These are phyloP conservation scores for Erythrobasidium hasegawianum DNA, from an alignment of 1,284 basidiomycete species.

Conservation along the genomic window DNA sequence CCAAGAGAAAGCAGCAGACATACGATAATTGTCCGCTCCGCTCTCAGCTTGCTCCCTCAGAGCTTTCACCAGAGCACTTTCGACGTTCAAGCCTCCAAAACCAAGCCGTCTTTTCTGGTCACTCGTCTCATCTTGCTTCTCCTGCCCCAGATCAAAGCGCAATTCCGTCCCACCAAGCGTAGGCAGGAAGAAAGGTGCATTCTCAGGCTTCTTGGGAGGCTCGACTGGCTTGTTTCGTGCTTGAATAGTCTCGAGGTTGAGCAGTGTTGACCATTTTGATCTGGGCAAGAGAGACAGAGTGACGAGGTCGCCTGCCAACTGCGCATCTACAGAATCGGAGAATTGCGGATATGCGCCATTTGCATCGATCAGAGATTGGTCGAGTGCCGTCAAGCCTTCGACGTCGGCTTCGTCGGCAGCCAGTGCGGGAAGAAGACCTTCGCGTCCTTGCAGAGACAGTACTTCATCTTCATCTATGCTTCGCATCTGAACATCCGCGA, in stretches of 20 bases:
- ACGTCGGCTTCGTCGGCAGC: conserved; percentile 66
- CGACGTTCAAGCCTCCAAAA: conserved; percentile 56
- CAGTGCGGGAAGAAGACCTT: conserved; percentile 72
- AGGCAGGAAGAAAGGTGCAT: conserved; percentile 95
- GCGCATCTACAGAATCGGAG: conserved; percentile 74
- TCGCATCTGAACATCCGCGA: conserved; percentile 75
- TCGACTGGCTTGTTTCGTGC: conserved; percentile 96
- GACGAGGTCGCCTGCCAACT: conserved; percentile 77
- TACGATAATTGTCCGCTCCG: conserved; percentile 61
- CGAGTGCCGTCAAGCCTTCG: conserved; percentile 28
- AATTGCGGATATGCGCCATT: conserved; percentile 54
- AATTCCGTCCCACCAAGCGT: conserved; percentile 78
- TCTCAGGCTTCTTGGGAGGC: conserved; percentile 86
- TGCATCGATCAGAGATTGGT: conserved; percentile 26
- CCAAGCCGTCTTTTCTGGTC: conserved; percentile 51
- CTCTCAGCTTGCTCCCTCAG: conserved; percentile 57
- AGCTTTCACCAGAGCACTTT: conserved; percentile 70
- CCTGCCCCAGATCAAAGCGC: conserved; percentile 60
- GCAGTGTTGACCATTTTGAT: conserved; percentile 89
- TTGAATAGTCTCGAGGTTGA: conserved; percentile 93
- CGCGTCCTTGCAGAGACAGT: conserved; percentile 46
- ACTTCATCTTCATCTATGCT: conserved; percentile 73
- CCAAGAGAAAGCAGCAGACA: neutral
- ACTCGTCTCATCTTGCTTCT: neutral
- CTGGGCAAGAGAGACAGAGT: conserved; percentile 89